Conservation (phyloP, 768 basidiomycete species). For the Rhizopogon vulgaris region DNA sequence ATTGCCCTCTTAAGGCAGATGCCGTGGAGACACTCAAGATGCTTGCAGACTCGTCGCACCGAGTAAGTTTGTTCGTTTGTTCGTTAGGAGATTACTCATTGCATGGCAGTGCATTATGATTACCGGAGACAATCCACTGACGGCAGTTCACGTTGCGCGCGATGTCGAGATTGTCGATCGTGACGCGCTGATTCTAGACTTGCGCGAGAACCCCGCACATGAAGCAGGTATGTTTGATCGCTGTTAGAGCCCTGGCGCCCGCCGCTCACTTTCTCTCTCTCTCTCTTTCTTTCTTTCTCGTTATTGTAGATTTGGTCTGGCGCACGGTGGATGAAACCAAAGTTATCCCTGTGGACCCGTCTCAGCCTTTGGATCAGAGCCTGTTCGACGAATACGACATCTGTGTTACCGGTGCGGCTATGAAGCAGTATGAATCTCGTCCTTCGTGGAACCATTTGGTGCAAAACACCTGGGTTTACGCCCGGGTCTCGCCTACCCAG, state of each 20-base stretch:
- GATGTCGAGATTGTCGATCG: conserved; percentile 98
- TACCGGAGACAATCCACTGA: conserved; percentile 97
- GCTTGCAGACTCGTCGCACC: conserved; percentile 93
- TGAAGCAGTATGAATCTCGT: conserved; percentile 76
- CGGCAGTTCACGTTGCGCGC: conserved; percentile 90
- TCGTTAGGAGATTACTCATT: background rate
- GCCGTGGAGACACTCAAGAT: conserved; percentile 88
- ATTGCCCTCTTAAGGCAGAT: conserved; percentile 93
- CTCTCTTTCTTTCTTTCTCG: no score
- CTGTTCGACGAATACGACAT: conserved; percentile 90
- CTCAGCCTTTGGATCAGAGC: conserved; percentile 66
- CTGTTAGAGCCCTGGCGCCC: background rate
- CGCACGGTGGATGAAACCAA: conserved; percentile 89
- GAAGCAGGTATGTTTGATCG: conserved; percentile 51
- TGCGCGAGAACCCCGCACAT: conserved; percentile 71
- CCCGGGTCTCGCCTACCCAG: conserved; percentile 91
- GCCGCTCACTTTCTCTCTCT: background rate
- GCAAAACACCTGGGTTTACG: conserved; percentile 97
- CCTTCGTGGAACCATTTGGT: conserved; percentile 78
- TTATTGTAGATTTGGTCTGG: conserved; percentile 74
- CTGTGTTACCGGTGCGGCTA: conserved; percentile 90
- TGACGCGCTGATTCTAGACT: conserved; percentile 87
- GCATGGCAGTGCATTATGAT: conserved; percentile 89
- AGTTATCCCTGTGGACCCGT: conserved; percentile 79
- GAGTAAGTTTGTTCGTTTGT: conserved; percentile 48